phyloP scores from a whole-genome alignment of 495 filamentous ascomycete genomes.

The Glarea lozoyensis region DNA sequence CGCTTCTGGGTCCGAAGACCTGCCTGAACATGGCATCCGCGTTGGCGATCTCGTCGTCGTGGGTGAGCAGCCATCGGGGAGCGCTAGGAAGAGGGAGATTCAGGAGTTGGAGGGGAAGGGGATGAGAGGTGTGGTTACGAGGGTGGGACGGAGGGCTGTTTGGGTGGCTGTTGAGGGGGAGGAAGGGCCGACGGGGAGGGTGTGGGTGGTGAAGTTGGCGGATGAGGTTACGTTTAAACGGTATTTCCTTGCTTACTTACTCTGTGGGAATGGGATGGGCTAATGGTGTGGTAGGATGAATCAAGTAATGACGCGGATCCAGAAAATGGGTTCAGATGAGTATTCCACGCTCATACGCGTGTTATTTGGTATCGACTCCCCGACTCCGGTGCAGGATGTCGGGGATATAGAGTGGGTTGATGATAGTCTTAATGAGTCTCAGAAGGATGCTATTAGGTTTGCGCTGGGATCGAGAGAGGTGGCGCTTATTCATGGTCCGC shows the following conservation, averaged over 20 bases:
- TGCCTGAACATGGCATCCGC: slow-evolving; percentile 77
- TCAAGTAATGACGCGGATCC: slow-evolving; percentile 72
- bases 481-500: slow-evolving; percentile 90
- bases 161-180: slow-evolving; percentile 59
- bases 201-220: slow-evolving; percentile 77
- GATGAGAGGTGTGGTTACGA: slow-evolving; percentile 73
- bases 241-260: slow-evolving; percentile 29
- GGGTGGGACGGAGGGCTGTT: slow-evolving; percentile 53
- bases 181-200: slow-evolving; percentile 45
- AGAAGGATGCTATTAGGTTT: slow-evolving; percentile 87
- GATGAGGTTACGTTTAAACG: slow-evolving; percentile 90
- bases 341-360: slow-evolving; percentile 71
- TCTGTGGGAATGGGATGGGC: slow-evolving; percentile 1
- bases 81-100: slow-evolving; percentile 64
- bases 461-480: slow-evolving; percentile 76
- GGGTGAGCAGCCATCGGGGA: slow-evolving; percentile 60
- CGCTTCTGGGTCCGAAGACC: slow-evolving; percentile 28
- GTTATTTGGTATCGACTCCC: slow-evolving; percentile 64
- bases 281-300: slow-evolving; percentile 53
- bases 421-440: slow-evolving; percentile 72
- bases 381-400: slow-evolving; percentile 43
- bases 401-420: slow-evolving; percentile 60
- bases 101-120: slow-evolving; percentile 54
- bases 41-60: slow-evolving; percentile 83
- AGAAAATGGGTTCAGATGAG: slow-evolving; percentile 59